Percentiles rank a stretch among this genome's conserved stretches.
phyloP scores from a whole-genome alignment of 1,284 basidiomycete genomes.

The Agroathelia rolfsii region DNA sequence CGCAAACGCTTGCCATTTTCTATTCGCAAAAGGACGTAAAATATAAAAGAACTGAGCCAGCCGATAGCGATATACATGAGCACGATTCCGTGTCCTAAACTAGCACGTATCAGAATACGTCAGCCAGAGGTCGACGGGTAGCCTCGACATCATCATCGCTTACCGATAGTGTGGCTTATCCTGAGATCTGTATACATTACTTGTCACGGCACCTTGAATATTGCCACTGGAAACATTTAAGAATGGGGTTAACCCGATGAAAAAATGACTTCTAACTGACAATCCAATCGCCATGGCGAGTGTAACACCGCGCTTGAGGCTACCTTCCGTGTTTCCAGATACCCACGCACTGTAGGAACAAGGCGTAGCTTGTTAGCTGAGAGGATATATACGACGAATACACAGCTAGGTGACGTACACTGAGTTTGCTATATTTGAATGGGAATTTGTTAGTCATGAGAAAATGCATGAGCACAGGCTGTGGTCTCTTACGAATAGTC shows the following conservation, averaged over 20 bases:
- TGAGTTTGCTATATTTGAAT: conserved; percentile 29
- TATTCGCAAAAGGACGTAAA: conserved; percentile 24
- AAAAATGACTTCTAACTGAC: conserved; percentile 12
- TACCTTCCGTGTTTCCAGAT: conserved; percentile 38
- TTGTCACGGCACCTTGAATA: conserved; percentile 35
- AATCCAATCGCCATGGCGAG: conserved; percentile 27
- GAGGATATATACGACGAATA: not conserved
- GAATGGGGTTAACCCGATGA: not conserved
- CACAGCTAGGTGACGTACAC: conserved; percentile 24
- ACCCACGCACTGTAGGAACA: conserved; percentile 33
- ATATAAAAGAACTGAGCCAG: conserved; percentile 28
- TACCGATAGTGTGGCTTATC: conserved; percentile 8
- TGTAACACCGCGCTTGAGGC: conserved; percentile 31
- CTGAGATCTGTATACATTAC: conserved; percentile 26
- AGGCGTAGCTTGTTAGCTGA: no score
- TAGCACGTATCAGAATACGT: conserved; percentile 38
- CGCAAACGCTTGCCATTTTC: conserved; percentile 35
- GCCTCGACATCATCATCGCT: conserved; percentile 21
- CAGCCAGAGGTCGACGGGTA: no score
- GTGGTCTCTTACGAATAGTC: conserved; percentile 30
- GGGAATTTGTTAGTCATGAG: not conserved
- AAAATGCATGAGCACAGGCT: not conserved
- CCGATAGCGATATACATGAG: conserved; percentile 39
- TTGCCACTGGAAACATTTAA: conserved; percentile 23
- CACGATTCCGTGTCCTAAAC: conserved; percentile 40